Evolutionary conservation across 805 yeast species (phyloP).

Genomic region (Saccharomycopsis babjevae): DNA sequence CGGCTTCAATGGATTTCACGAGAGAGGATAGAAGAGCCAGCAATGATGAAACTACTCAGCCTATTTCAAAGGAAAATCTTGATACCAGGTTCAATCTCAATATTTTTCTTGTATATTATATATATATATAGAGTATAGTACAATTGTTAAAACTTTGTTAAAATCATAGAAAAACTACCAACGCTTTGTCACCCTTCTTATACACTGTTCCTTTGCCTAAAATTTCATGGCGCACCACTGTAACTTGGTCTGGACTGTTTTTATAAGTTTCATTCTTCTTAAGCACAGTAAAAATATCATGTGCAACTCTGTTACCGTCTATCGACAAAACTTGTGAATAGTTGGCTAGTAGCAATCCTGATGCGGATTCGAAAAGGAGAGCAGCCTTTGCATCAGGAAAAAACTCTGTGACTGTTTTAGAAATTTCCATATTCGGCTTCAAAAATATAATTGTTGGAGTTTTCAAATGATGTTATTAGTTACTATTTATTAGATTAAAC

Average conservation of each 20-base stretch:
- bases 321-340: background rate
- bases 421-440: background rate
- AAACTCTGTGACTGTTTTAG: background rate
- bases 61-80: background rate
- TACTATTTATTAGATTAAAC: too few species aligned
- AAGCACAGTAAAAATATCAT: background rate
- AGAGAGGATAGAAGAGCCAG: too few species aligned
- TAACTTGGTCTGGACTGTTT: background rate
- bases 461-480: too few species aligned
- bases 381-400: background rate
- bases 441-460: too few species aligned
- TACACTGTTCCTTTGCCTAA: background rate
- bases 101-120: background rate
- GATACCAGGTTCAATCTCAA: background rate
- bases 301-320: background rate
- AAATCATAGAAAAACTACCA: background rate
- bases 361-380: background rate
- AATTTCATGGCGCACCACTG: background rate
- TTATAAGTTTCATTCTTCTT: background rate
- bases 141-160: too few species aligned
- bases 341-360: background rate
- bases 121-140: too few species aligned
- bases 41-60: too few species aligned
- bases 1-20: too few species aligned
- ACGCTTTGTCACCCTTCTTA: background rate